Evolutionary conservation across 2,329 filamentous ascomycete species (phyloP).

Genomic region (Colletotrichum sp.): DNA sequence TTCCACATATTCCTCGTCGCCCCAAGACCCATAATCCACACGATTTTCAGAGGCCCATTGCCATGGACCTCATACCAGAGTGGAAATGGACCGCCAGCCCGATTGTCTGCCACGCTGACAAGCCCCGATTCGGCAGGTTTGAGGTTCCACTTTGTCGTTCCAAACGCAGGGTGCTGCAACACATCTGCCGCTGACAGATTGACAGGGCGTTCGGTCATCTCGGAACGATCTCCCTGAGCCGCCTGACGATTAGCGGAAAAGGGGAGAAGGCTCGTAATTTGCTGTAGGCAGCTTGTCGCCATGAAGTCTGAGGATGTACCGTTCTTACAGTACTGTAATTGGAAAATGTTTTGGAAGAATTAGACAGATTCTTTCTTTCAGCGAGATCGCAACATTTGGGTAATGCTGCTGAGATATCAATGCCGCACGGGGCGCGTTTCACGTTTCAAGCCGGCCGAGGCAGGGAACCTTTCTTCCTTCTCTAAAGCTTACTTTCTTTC

Average conservation of each 20-base stretch:
- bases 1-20: slow-evolving; percentile 31
- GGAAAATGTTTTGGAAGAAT: not conserved
- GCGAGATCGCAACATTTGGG: not conserved
- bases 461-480: not conserved
- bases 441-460: not conserved
- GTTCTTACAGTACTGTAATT: not conserved
- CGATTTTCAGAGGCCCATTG: not conserved
- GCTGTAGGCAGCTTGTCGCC: not conserved
- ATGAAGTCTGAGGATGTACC: not conserved
- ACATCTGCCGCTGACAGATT: not conserved
- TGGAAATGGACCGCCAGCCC: not conserved
- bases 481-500: not conserved
- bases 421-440: not conserved
- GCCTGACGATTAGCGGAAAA: not conserved
- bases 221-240: not conserved
- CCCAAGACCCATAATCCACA: slow-evolving; percentile 15
- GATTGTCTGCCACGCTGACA: not conserved
- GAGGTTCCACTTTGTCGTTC: not conserved
- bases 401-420: not conserved
- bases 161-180: not conserved
- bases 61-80: slow-evolving; percentile 12
- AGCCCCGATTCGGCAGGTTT: not conserved
- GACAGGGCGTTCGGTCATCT: not conserved
- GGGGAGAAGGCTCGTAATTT: not conserved
- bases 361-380: too few relatives aligned